phyloP scores from a whole-genome alignment of 495 filamentous ascomycete species.

The Penicillium angulare region DNA sequence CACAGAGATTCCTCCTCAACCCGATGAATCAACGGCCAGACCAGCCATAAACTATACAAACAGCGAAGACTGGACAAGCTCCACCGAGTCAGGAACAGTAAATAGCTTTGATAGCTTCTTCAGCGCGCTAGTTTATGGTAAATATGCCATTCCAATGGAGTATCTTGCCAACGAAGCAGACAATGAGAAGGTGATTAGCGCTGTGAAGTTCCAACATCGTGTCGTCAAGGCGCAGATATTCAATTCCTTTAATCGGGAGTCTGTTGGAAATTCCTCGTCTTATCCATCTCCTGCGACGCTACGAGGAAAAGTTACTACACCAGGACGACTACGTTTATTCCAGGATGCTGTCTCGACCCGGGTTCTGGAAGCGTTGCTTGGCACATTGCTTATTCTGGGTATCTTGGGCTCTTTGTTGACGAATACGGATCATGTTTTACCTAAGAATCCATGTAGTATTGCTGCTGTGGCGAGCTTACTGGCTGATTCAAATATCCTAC shows the following conservation, averaged over 20 bases:
- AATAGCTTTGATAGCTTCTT: not conserved
- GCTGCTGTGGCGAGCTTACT: slow-evolving; percentile 28
- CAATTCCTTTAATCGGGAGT: not conserved
- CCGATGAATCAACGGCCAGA: slow-evolving; percentile 5
- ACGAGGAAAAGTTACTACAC: slow-evolving; percentile 1
- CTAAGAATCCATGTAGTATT: slow-evolving; percentile 26
- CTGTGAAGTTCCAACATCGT: not conserved
- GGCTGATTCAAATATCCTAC: slow-evolving; percentile 18
- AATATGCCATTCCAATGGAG: slow-evolving; percentile 6
- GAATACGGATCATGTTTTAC: slow-evolving; percentile 25
- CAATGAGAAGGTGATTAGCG: not conserved
- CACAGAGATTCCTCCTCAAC: not conserved
- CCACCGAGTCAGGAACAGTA: too few relatives aligned
- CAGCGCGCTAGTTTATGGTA: not conserved
- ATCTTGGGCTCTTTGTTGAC: slow-evolving; percentile 19
- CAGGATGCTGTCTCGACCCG: slow-evolving; percentile 30
- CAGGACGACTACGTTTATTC: slow-evolving; percentile 10
- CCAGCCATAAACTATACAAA: not conserved
- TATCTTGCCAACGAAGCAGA: not conserved
- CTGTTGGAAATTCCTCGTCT: not conserved
- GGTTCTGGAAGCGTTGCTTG: slow-evolving; percentile 28
- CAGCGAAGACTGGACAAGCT: not conserved
- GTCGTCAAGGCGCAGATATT: not conserved
- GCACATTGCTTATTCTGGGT: slow-evolving; percentile 12
- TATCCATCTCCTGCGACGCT: not conserved